Evolutionary conservation across 163 green algal genomes (phyloP).

Genomic region (Trebouxiophyceae sp.): DNA sequence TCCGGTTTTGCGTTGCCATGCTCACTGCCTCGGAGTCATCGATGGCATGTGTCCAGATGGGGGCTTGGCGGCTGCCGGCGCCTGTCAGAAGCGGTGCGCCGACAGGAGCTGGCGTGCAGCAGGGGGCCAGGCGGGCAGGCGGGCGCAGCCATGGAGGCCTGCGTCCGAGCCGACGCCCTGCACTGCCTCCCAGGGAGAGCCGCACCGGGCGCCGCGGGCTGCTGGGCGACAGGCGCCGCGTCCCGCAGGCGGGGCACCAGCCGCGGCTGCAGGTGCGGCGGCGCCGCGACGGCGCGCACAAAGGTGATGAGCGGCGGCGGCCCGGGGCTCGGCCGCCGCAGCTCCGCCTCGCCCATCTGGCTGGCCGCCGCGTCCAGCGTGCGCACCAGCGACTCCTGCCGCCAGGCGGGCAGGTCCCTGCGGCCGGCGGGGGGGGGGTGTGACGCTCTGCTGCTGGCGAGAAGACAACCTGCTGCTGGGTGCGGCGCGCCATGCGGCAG

Average conservation of each 20-base stretch:
- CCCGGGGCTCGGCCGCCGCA: conserved; percentile 1
- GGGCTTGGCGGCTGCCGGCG: too few relatives aligned
- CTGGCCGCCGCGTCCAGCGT: conserved; percentile 43
- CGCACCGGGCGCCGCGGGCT: background rate
- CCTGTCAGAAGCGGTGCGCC: background rate
- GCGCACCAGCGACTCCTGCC: conserved; percentile 32
- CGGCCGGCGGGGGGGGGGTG: background rate
- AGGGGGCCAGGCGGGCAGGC: background rate
- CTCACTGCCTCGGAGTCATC: too few relatives aligned
- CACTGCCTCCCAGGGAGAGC: background rate
- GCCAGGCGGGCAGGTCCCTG: conserved; percentile 25
- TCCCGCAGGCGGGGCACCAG: background rate
- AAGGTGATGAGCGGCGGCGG: conserved; percentile 41
- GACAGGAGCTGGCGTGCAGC: background rate
- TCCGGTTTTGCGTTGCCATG: too few relatives aligned
- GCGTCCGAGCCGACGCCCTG: too few relatives aligned
- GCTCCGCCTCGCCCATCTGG: conserved; percentile 33
- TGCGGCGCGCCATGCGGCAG: too few relatives aligned
- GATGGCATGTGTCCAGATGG: too few relatives aligned
- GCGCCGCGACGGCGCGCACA: conserved; percentile 7
- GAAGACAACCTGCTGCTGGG: too few relatives aligned
- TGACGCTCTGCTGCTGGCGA: too few relatives aligned
- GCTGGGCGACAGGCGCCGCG: too few relatives aligned
- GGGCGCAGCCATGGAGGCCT: background rate
- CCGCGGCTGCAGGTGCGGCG: conserved; percentile 13